phyloP scores from a whole-genome alignment of 1,284 basidiomycete genomes.

The Agaricales sp. region DNA sequence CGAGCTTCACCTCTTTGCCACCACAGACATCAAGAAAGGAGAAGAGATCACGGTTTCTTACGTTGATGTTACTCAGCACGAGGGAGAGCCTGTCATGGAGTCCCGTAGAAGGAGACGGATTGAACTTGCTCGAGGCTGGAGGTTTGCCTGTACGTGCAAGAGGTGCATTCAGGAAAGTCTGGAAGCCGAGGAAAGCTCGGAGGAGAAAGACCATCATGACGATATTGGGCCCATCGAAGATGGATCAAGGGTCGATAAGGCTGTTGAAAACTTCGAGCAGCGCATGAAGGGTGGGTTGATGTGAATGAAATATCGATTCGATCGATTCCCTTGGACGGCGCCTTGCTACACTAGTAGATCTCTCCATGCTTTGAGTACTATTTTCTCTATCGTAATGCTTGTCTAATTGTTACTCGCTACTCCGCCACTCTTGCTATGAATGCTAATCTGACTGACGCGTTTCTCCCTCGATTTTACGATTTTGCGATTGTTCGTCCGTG shows the following conservation, averaged over 20 bases:
- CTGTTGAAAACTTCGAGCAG: neutral
- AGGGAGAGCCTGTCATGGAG: constrained; percentile 39
- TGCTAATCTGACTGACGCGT: too few species aligned
- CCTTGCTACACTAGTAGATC: too few species aligned
- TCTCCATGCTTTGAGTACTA: too few species aligned
- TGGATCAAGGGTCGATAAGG: neutral
- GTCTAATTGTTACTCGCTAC: too few species aligned
- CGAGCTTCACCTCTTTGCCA: constrained; percentile 59
- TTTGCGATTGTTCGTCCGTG: too few species aligned
- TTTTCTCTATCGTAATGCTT: too few species aligned
- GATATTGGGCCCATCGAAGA: neutral
- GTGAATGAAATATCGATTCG: too few species aligned
- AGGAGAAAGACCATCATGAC: neutral
- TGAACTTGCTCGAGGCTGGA: constrained; percentile 73
- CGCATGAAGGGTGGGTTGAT: neutral
- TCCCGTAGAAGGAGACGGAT: constrained; percentile 53
- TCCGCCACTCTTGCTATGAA: too few species aligned
- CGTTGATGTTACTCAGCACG: constrained; percentile 50
- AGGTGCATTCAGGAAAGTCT: constrained; percentile 47
- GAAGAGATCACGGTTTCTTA: constrained; percentile 68
- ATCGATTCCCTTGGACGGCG: too few species aligned
- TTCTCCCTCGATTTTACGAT: too few species aligned
- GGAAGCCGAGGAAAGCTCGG: constrained; percentile 10
- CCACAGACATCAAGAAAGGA: constrained; percentile 52
- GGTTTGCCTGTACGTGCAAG: constrained; percentile 61